Evolutionary conservation across 495 filamentous ascomycete species (phyloP), one percentile per base, ranked within the genome.

Genomic region (Cladorrhinum samala): DNA sequence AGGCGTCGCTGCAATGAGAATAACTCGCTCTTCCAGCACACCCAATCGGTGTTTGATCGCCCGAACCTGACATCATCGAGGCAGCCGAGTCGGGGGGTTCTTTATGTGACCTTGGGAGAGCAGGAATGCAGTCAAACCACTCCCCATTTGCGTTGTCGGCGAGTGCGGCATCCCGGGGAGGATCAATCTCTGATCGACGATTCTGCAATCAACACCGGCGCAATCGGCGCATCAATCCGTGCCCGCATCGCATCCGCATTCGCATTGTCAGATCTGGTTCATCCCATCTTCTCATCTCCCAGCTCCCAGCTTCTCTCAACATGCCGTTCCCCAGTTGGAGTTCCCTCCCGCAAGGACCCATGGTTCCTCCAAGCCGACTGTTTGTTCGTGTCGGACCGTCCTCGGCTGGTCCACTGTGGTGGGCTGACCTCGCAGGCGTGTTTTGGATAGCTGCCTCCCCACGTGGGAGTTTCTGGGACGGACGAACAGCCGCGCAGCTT

Each of bases 241-340:
- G 27, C 27, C 27, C 27, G 27, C 27, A 33, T 33, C 38, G 49
- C 41, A 36, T 42, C 17, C 38, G 41, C 20, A 18, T 53, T 40
- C 46, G 59, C 67, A 53, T 66, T 37, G 58, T 57, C 52, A 64
- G 60, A 68, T 70, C 63, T 56, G 39, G 64, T 74, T 73, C 69
- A 53, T 73, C 69, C 66, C 70, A 71, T 72, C 40, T 66, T 48
- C n/a, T 17, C 23, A 21, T 42, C 18, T 20, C 38, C 25, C 46
- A 44, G 49, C 19, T 46, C 11, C 49, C 25, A 52, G 52, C 52
- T 50, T 52, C 42, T 49, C 51, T 21, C 39, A 49, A 49, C 16
- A 11, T 19, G 47, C 41, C 13, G 13, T 3, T 41, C 17, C 39
- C 13, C 11, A 41, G 13, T 6, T 41, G n/a, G n/a, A n/a, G n/a